These are phyloP conservation scores for Globisporangium sylvaticum DNA, from an alignment of 352 stramenopile genomes.

Conservation along the genomic window DNA sequence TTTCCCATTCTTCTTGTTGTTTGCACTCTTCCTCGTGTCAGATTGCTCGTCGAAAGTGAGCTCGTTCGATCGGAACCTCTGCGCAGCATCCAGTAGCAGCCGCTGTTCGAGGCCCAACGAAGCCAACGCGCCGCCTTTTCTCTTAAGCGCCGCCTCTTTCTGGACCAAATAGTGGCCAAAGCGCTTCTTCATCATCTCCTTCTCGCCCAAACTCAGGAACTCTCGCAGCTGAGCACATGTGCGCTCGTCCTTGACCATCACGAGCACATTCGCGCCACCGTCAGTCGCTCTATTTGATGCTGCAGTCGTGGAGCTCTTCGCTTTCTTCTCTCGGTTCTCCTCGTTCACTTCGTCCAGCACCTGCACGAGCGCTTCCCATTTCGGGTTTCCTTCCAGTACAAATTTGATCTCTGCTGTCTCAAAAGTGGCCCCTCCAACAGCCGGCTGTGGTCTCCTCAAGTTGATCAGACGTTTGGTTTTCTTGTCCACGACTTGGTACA, in stretches of 20 bases:
- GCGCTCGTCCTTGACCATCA: slow-evolving; percentile 89
- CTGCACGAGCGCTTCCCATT: slow-evolving; percentile 91
- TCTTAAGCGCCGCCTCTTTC: slow-evolving; percentile 49
- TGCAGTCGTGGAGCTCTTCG: slow-evolving; percentile 7
- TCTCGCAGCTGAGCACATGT: slow-evolving; percentile 82
- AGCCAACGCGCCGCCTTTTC: slow-evolving; percentile 39
- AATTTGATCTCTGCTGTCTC: slow-evolving; percentile 52
- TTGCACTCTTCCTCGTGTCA: not conserved
- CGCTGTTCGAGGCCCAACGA: slow-evolving; percentile 57
- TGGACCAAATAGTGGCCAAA: slow-evolving; percentile 83
- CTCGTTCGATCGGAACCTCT: slow-evolving; percentile 43
- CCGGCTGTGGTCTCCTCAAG: slow-evolving; percentile 17
- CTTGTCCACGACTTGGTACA: slow-evolving; percentile 84
- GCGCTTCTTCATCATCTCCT: slow-evolving; percentile 77
- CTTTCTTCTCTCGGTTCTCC: slow-evolving; percentile 19
- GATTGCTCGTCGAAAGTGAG: slow-evolving; percentile 27
- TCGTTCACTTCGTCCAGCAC: slow-evolving; percentile 91
- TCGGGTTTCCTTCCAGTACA: slow-evolving; percentile 90
- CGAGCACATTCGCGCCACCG: slow-evolving; percentile 53
- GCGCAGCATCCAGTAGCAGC: slow-evolving; percentile 51
- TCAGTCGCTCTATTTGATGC: slow-evolving; percentile 17
- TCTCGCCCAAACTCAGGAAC: slow-evolving; percentile 72
- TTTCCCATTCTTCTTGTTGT: slow-evolving; percentile 17
- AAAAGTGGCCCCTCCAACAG: not conserved
- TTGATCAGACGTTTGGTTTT: slow-evolving; percentile 46